phyloP scores from a whole-genome alignment of 805 yeast species.

The Candida cerambycidarum region DNA sequence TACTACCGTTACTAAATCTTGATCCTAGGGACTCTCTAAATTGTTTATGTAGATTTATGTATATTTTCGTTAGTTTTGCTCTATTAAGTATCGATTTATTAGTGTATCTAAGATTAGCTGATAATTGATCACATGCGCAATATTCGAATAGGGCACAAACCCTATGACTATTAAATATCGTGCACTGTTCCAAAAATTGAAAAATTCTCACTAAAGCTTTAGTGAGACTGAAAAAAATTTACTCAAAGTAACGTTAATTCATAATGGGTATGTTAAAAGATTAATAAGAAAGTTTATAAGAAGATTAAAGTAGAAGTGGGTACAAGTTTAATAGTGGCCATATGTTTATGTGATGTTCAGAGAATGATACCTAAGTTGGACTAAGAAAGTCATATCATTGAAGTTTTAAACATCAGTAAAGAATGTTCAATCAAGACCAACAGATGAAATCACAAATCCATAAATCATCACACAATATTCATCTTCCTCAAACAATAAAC shows the following conservation, averaged over 20 bases:
- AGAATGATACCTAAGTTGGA: too few relatives aligned
- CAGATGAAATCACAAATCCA: too few relatives aligned
- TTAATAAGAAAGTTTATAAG: not conserved
- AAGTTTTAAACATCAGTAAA: too few relatives aligned
- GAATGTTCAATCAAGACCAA: too few relatives aligned
- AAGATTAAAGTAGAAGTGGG: not conserved
- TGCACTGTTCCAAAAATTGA: not conserved
- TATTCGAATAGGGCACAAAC: slow-evolving; percentile 12
- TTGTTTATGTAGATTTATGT: slow-evolving; percentile 6
- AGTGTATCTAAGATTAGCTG: not conserved
- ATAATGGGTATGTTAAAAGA: slow-evolving; percentile 17
- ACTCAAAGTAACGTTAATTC: slow-evolving; percentile 14
- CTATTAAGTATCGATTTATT: too few relatives aligned
- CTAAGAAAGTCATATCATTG: too few relatives aligned
- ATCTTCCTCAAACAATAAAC: not conserved
- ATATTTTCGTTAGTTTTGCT: not conserved
- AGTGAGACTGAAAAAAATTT: slow-evolving; percentile 10
- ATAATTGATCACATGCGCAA: not conserved
- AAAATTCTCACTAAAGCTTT: not conserved
- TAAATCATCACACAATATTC: not conserved
- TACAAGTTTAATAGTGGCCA: not conserved
- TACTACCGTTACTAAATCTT: slow-evolving; percentile 31
- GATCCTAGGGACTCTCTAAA: slow-evolving; percentile 11
- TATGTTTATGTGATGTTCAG: too few relatives aligned
- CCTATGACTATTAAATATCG: slow-evolving; percentile 12